Base-by-base conservation (phyloP, 345 rosid genomes). In the Bruguiera parviflora region DNA sequence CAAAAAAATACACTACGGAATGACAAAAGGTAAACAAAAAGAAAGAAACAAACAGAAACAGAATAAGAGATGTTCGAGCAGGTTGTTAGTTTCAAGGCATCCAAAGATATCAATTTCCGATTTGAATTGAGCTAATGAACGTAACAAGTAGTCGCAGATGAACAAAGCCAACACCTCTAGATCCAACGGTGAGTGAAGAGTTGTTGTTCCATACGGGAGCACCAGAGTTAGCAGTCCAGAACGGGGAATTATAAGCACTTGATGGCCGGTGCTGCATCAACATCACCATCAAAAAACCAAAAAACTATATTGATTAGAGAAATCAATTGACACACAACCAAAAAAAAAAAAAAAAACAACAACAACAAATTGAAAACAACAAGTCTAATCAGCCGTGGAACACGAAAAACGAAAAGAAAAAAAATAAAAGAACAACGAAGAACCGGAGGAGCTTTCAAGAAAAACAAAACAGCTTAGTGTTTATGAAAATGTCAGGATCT, bases 191-290 rank as follows among this genome's bases (percentile, higher is more conserved):
- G 74, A 90, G 59, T 39, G 96, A 88, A 3, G 89, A 85, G 80
- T 77, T 84, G 79, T 92, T 88, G 89, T 90, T 90, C 78, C 85
- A 90, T 47, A 92, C 86, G 0, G 98, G 96, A 78, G 89, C 70
- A 39, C 98, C 96, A 10, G 89, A 87, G 76, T 92, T 92, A 21
- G 96, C 84, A 52, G 98, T 90, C 84, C 82, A 89, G 69, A 84
- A 88, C 0, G 91, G 81, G 20, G 95, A 28, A 75, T 80, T 80
- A 85, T 67, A 82, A 32, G 88, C 84, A 53, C 94, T 90, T 49
- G 98, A 88, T 5, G 98, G 96, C 2, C 88, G 88, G 76, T 69
- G 11, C 91, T 87, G 85, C 43, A 74, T 43, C 49, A 13, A 13
- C 4, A 1, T 33, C 37, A 33, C 7, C 35, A 32, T 32, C 33